A percentile compares a stretch with the other conserved stretches of the same genome.
phyloP scores from a whole-genome alignment of 75 land plant species.

The Picea glauca region DNA sequence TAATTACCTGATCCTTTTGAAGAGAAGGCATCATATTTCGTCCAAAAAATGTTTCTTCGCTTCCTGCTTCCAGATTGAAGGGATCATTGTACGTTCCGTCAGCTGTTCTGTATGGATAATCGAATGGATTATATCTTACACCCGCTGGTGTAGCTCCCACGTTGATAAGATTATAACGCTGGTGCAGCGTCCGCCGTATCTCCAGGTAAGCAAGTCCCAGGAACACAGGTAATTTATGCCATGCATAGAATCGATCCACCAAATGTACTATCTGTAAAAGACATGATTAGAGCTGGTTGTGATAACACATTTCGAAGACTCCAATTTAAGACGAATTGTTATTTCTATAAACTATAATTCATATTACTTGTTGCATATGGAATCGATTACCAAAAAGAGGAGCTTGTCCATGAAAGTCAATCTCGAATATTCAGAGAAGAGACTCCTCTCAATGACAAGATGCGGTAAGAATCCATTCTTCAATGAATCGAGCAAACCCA shows the following conservation, averaged over 20 bases:
- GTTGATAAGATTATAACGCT: slow-evolving; percentile 48
- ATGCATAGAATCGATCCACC: slow-evolving; percentile 36
- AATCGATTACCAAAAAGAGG: too few species aligned
- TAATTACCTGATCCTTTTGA: slow-evolving; percentile 12
- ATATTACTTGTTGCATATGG: too few species aligned
- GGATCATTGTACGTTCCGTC: slow-evolving; percentile 43
- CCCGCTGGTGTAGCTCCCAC: slow-evolving; percentile 26
- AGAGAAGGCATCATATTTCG: slow-evolving; percentile 45
- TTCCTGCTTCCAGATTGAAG: slow-evolving; percentile 15
- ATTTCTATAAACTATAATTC: too few species aligned
- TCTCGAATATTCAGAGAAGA: too few species aligned
- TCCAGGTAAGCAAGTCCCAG: slow-evolving; percentile 49
- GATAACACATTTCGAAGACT: too few species aligned
- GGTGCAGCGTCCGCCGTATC: slow-evolving; percentile 45
- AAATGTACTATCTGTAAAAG: slow-evolving; percentile 38
- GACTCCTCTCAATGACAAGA: too few species aligned
- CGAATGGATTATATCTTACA: slow-evolving; percentile 5
- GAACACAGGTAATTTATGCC: slow-evolving; percentile 56
- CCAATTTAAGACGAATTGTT: too few species aligned
- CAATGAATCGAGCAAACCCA: too few species aligned
- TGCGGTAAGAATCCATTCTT: too few species aligned
- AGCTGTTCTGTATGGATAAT: slow-evolving; percentile 27
- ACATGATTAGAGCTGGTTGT: too few species aligned
- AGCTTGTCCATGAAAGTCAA: too few species aligned
- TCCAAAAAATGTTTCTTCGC: slow-evolving; percentile 45